Evolutionary conservation across 31 red algal species (phyloP).

Genomic region (Odonthalia washingtoniensis): DNA sequence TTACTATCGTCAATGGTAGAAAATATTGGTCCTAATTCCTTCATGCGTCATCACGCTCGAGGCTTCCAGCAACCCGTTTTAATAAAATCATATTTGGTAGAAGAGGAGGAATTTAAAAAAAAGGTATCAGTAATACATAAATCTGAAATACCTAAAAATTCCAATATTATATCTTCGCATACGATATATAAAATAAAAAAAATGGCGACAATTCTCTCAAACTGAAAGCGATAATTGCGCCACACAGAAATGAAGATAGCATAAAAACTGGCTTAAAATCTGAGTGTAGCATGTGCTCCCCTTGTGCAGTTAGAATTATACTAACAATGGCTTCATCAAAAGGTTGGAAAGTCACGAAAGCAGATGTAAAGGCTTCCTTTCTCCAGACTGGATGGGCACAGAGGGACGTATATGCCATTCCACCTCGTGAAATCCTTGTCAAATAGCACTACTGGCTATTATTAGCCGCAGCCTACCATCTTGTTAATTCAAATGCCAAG

Average conservation of each 20-base stretch:
- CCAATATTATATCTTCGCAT: too few species aligned
- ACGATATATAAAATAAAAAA: too few species aligned
- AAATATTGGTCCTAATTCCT: too few species aligned
- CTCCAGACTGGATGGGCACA: not conserved
- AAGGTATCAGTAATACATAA: not conserved
- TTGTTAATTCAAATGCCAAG: not conserved
- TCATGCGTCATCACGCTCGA: too few species aligned
- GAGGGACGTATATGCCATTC: constrained; percentile 32
- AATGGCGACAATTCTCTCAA: too few species aligned
- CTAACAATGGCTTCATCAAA: constrained; percentile 16
- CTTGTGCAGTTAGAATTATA: constrained; percentile 29
- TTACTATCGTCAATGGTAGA: too few species aligned
- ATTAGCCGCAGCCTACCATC: not conserved
- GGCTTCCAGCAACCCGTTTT: not conserved
- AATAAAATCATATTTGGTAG: not conserved
- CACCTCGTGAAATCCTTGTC: not conserved
- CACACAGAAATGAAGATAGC: constrained; percentile 45
- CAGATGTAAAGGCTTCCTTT: constrained; percentile 38
- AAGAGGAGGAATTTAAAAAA: not conserved
- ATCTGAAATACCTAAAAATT: not conserved
- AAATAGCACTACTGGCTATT: constrained; percentile 14
- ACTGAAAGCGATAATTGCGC: not conserved
- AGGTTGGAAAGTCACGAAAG: constrained; percentile 25
- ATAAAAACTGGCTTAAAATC: constrained; percentile 18
- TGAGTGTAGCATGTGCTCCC: constrained; percentile 23